Evolutionary conservation across 176 grass and related monocot genomes (phyloP), one percentile per base, ranked within the genome.

Genomic region (Triticum urartu): DNA sequence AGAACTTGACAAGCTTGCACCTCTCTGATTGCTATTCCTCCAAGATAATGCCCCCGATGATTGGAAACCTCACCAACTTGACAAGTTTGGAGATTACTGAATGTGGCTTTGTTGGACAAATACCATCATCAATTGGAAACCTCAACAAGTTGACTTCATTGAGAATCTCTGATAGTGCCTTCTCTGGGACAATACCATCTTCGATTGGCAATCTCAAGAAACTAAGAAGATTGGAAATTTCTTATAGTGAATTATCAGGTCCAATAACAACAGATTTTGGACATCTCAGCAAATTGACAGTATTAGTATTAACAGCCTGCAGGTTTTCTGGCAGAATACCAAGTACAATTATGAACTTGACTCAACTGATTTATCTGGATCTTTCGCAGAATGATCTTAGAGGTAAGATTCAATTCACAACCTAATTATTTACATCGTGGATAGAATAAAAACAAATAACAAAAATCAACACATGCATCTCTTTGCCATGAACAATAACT

Each of bases 351-450:
- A 28, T 13, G 3, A 89, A 80, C 12, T 72, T 89, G 40, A 89
- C 62, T 43, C 38, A 64, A 28, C 38, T 90, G 45, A 26, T 45
- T 66, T 61, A n/a, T 50, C 14, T 84, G 33, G 88, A 89, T 61
- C 82, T 89, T 69, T 80, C 67, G n/a, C 2, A 62, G 24, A 90
- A 86, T 70, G 25, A 30, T 25, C 65, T 90, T 12, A 77, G 3
- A 13, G 88, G 83, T 48, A 79, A 62, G 61, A 7, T 68, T 68
- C 1, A 17, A 34, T 67, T 15, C 13, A 33, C 32, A 33, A 67
- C 9, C n/a, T n/a, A 10, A 62, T 4, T 62, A 3, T 3, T 62
- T 7, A 62, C 60, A 24, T 7, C n/a, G 6, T 39, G 6, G 38
- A 1, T 39, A 39, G 38, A 39, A 39, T 39, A 39, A 39, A 39